Evolutionary conservation across 164 flowering plant species (phyloP), one percentile per base, ranked within the genome.

Genomic region (Akebia trifoliata): DNA sequence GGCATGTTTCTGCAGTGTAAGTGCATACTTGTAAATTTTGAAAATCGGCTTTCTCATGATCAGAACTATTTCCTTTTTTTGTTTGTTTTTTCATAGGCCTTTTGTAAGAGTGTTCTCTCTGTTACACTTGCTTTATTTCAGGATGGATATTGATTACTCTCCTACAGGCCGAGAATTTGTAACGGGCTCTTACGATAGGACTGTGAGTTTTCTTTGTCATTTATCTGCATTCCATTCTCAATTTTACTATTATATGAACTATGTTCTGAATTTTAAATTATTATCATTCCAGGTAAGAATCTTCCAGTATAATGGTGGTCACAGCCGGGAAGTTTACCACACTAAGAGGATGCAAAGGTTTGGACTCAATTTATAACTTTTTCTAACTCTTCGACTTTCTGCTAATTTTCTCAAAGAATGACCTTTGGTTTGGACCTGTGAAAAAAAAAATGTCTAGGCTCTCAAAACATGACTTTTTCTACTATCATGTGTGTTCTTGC

Each of bases 301-400:
- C 36, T 93, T 93, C 77, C 80, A 50, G 12, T 90, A 85, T 67
- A 86, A 90, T 80, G 95, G 92, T 56, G 96, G 97, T 47, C 97
- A 90, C 61, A 90, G 97, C 70, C 65, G 92, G 34, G 99, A 90
- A 72, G 72, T 87, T 39, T 93, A 87, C 76, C 99, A 93, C 60
- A 86, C 96, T 17, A 90, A 93, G 78, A 81, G 99, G 76, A 93
- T 93, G 99, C 99, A 93, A 69, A 90, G 96, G 99, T 91, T 52
- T 59, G 57, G 25, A 14, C 53, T 26, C 34, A 8, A 17, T 15
- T 49, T 14, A 14, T 22, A 12, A 12, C 36, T 49, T 15, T 49
- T 22, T 35, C 55, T 51, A 8, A 4, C 12, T 34, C 1, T 21
- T 34, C 36, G 10, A 1, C 40, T 2, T 34, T 52, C 15, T 30